Evolutionary conservation across 176 grass and related monocot species (phyloP).

Genomic region (Phyllostachys edulis): DNA sequence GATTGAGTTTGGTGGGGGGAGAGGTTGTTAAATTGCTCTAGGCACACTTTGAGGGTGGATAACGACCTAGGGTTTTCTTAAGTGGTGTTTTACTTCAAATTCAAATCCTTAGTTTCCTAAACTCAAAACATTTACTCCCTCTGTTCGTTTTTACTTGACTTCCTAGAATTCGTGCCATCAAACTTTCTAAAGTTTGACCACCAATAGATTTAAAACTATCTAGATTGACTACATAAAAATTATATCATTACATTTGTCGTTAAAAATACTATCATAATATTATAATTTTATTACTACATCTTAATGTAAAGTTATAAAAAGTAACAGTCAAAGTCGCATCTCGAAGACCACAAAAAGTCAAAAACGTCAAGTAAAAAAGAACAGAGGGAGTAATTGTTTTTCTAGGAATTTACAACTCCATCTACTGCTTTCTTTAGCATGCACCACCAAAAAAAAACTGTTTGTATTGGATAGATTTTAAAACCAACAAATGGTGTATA

Average conservation of each 20-base stretch:
- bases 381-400: neutral
- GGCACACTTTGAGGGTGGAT: constrained; percentile 3
- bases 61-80: neutral
- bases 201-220: too few relatives aligned
- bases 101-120: neutral
- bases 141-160: too few relatives aligned
- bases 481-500: neutral
- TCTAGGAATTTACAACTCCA: neutral
- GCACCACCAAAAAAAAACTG: neutral
- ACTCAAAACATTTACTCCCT: neutral
- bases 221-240: too few relatives aligned
- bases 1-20: constrained; percentile 25
- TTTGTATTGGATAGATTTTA: neutral
- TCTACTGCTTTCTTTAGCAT: neutral
- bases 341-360: too few relatives aligned
- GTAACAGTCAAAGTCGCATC: too few relatives aligned
- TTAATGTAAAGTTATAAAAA: too few relatives aligned
- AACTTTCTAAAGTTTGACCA: too few relatives aligned
- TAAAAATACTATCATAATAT: too few relatives aligned
- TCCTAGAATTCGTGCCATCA: too few relatives aligned
- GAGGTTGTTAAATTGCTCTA: neutral
- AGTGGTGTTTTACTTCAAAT: neutral
- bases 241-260: too few relatives aligned
- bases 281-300: too few relatives aligned
- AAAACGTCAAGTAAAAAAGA: too few relatives aligned